A percentile compares a stretch with the other conserved stretches of the same genome.
These are phyloP conservation scores for Rhamnella rubrinervis DNA, from an alignment of 331 rosid species.

Conservation along the genomic window DNA sequence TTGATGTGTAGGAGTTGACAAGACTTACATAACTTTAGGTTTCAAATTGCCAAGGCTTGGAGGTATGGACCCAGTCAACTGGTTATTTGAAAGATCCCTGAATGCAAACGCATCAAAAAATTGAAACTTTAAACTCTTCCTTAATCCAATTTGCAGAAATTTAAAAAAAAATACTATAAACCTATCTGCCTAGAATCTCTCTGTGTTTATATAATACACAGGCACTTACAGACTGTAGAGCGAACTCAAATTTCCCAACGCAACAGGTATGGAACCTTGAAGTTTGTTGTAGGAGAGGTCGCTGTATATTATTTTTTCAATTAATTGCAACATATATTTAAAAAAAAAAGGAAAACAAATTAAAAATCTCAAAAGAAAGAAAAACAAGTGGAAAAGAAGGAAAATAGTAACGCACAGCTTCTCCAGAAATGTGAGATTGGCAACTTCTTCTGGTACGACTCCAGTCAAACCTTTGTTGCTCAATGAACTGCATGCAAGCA, in stretches of 20 bases:
- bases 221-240: not conserved
- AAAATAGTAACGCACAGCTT: no score
- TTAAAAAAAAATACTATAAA: no score
- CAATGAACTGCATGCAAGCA: no score
- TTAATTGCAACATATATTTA: no score
- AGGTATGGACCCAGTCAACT: constrained; percentile 10
- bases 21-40: not conserved
- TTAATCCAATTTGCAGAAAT: no score
- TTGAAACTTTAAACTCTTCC: no score
- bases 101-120: not conserved
- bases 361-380: no score
- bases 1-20: not conserved
- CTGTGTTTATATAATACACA: not conserved
- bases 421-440: no score
- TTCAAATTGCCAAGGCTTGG: not conserved
- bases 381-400: no score
- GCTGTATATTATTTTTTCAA: not conserved
- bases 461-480: no score
- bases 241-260: not conserved
- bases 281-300: not conserved
- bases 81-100: constrained; percentile 21
- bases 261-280: not conserved
- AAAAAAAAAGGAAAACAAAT: not conserved
- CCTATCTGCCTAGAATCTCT: no score
- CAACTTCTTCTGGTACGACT: no score